Evolutionary conservation across 306 rosid genomes (phyloP).

Genomic region (Fagus crenata): DNA sequence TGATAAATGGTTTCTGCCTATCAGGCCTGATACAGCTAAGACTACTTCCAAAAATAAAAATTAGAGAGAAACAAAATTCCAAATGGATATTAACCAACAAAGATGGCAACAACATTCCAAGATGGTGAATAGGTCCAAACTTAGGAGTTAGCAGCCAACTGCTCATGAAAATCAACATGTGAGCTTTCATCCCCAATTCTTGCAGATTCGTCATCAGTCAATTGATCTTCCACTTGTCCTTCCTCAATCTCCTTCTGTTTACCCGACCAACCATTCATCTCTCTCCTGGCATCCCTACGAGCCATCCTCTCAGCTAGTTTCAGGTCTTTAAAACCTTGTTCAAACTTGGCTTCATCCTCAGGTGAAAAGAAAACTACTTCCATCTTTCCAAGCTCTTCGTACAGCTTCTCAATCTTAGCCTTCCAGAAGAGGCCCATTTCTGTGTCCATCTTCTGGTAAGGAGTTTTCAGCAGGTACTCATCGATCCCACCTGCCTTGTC

Average conservation of each 20-base stretch:
- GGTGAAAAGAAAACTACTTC: slow-evolving; percentile 73
- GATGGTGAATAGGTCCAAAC: slow-evolving; percentile 1
- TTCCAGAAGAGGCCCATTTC: slow-evolving; percentile 90
- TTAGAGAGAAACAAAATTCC: slow-evolving; percentile 35
- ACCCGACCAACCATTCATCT: slow-evolving; percentile 42
- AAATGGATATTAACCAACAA: slow-evolving; percentile 39
- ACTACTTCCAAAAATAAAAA: slow-evolving; percentile 8
- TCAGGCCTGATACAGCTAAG: slow-evolving; percentile 12
- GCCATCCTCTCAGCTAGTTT: slow-evolving; percentile 62
- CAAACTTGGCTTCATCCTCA: slow-evolving; percentile 66
- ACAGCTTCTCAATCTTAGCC: slow-evolving; percentile 76
- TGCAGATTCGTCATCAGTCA: slow-evolving; percentile 28
- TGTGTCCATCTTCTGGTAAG: slow-evolving; percentile 90
- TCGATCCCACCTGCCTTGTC: slow-evolving; percentile 97
- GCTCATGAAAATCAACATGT: slow-evolving; percentile 35
- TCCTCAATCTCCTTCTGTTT: slow-evolving; percentile 46
- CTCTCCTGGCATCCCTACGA: slow-evolving; percentile 58
- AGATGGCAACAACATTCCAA: slow-evolving; percentile 26
- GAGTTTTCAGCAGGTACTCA: slow-evolving; percentile 88
- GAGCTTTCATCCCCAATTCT: slow-evolving; percentile 27
- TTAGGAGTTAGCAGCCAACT: slow-evolving; percentile 44
- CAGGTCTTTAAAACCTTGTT: slow-evolving; percentile 62
- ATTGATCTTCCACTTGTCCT: slow-evolving; percentile 33
- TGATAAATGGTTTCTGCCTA: slow-evolving; percentile 2
- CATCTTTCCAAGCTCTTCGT: slow-evolving; percentile 66